These are phyloP conservation scores for Wickerhamomyces canadensis DNA, from an alignment of 805 yeast genomes.

Conservation along the genomic window DNA sequence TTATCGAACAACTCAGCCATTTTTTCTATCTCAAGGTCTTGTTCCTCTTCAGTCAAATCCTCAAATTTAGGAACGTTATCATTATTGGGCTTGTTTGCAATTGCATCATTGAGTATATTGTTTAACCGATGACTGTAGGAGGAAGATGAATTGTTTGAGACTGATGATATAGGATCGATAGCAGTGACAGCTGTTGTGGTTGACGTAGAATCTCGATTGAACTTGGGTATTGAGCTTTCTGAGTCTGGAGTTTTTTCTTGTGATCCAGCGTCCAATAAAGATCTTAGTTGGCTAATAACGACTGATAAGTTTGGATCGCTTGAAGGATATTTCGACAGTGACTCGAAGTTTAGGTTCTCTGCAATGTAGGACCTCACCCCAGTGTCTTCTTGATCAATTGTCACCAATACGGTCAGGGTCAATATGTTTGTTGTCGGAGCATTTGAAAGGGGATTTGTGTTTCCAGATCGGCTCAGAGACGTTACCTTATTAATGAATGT, in stretches of 20 bases:
- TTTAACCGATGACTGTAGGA: too few species aligned
- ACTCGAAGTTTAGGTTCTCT: conserved; percentile 9
- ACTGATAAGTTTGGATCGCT: conserved; percentile 16
- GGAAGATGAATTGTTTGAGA: too few species aligned
- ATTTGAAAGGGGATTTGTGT: not conserved
- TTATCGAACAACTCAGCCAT: conserved; percentile 20
- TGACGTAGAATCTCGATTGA: too few species aligned
- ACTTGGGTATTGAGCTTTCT: not conserved
- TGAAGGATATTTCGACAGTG: conserved; percentile 3
- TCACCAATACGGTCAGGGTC: conserved; percentile 13
- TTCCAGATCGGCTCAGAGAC: conserved; percentile 1
- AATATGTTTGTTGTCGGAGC: conserved; percentile 14
- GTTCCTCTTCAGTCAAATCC: conserved; percentile 21
- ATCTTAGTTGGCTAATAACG: conserved; percentile 6
- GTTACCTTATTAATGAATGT: conserved; percentile 13
- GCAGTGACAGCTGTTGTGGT: too few species aligned
- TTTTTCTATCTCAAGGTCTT: conserved; percentile 22
- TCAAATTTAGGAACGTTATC: conserved; percentile 18
- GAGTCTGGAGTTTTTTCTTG: conserved; percentile 2
- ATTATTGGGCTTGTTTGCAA: not conserved
- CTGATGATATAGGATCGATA: too few species aligned
- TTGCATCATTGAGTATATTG: too few species aligned
- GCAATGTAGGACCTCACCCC: conserved; percentile 13
- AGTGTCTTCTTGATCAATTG: conserved; percentile 31
- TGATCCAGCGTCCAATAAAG: too few species aligned